Conservation (phyloP, 139 green algal genomes). For the Coelastrella sp. region DNA sequence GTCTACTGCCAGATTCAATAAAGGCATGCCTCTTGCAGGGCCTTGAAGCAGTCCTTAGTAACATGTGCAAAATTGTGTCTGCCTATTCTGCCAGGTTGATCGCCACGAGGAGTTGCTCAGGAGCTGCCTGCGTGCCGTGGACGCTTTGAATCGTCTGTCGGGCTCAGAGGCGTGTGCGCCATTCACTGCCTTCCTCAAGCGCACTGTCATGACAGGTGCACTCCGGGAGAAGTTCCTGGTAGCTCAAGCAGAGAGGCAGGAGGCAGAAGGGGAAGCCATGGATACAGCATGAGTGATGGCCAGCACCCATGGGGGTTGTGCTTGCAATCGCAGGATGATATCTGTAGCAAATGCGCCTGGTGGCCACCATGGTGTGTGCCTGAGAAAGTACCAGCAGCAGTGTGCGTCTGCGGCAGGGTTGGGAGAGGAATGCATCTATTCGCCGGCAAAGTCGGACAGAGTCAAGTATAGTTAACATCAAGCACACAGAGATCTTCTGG, state of each 20-base stretch:
- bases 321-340: too few relatives aligned
- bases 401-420: too few relatives aligned
- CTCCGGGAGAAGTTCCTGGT: conserved; percentile 47
- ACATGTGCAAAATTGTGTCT: neutral
- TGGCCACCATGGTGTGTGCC: too few relatives aligned
- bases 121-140: conserved; percentile 86
- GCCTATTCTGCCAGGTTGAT: conserved; percentile 75
- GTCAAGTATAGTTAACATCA: too few relatives aligned
- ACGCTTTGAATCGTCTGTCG: conserved; percentile 79
- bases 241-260: conserved; percentile 53
- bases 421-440: too few relatives aligned
- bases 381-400: too few relatives aligned
- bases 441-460: too few relatives aligned
- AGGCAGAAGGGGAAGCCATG: conserved; percentile 49
- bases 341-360: too few relatives aligned
- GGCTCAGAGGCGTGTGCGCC: conserved; percentile 51
- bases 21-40: neutral
- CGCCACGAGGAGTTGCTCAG: conserved; percentile 97
- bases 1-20: neutral
- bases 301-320: too few relatives aligned
- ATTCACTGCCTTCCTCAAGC: conserved; percentile 60
- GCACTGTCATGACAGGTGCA: conserved; percentile 40
- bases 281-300: neutral
- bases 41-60: too few relatives aligned
- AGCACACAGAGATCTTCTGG: too few relatives aligned